Evolutionary conservation across 176 grass and related monocot species (phyloP), one percentile per base, ranked within the genome.

Genomic region (Zea luxurians): DNA sequence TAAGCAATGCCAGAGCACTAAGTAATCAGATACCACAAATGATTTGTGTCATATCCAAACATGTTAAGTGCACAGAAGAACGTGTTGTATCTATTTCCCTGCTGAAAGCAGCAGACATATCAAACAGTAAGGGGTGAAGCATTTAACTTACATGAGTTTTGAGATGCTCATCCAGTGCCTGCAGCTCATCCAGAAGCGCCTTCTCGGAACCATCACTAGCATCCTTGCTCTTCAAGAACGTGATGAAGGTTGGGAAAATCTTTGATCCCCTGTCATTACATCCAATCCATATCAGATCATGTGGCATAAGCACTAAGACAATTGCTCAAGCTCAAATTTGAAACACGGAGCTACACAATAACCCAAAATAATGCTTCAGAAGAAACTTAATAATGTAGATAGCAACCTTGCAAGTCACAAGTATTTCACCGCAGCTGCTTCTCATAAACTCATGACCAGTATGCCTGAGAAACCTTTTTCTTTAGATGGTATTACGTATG

Each of bases 211-310:
- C 91, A 84, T 93, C 94, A 54, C 35, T 87, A 0, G 82, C 70
- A 82, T 97, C 91, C 86, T 93, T 97, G 78, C 88, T 97, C 85
- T 82, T 97, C 88, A 93, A 50, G 82, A 97, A 97, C 16, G 70
- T 89, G 54, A 89, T 38, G 4, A 93, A 93, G 55, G 86, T 37
- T 40, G 94, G 52, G 40, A 89, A 93, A 67, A 97, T 76, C 83
- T 97, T 97, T 78, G 94, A 97, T 68, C 90, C 94, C 88, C 94
- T 97, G 79, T 77, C 70, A 74, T 80, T 64, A 58, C 27, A 50
- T 41, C 18, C 37, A 71, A 50, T 41, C 36, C 21, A 71, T 75
- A 71, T 61, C 43, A 13, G 47, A 10, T 13, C 13, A 50, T n/a
- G 8, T 21, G 53, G 18, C 37, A 43, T 10, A 7, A 82, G n/a